These are phyloP conservation scores for Keithomyces neogunnii DNA, from an alignment of 2,329 filamentous ascomycete genomes.

Conservation along the genomic window DNA sequence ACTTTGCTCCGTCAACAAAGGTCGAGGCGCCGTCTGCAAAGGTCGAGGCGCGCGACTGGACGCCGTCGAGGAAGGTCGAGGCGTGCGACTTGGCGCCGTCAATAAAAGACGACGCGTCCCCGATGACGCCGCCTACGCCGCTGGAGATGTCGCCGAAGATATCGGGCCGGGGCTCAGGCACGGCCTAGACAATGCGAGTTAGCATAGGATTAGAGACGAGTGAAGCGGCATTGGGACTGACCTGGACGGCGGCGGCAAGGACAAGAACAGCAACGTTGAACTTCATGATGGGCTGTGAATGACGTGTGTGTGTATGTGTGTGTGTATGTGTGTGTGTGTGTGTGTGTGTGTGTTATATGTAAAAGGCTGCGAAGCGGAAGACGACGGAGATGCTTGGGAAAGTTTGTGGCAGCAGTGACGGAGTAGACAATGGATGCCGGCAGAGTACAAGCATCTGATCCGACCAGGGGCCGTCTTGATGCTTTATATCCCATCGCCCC, in stretches of 20 bases:
- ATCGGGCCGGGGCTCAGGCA: slow-evolving; percentile 8
- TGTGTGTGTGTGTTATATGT: neutral
- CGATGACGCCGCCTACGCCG: neutral
- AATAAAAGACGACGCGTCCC: slow-evolving; percentile 2
- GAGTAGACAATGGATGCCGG: too few species aligned
- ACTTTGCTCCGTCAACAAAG: neutral
- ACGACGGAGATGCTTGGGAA: too few species aligned
- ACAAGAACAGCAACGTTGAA: slow-evolving; percentile 23
- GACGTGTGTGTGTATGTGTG: neutral
- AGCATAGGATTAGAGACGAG: neutral
- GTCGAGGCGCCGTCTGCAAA: neutral
- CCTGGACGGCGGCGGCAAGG: slow-evolving; percentile 23
- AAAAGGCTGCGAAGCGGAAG: too few species aligned
- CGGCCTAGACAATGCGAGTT: neutral
- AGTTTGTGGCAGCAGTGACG: too few species aligned
- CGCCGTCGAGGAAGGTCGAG: slow-evolving; percentile 4
- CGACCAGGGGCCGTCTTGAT: too few species aligned
- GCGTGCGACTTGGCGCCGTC: neutral
- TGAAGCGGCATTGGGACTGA: slow-evolving; percentile 7
- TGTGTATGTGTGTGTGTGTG: neutral
- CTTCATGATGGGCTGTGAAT: slow-evolving; percentile 24
- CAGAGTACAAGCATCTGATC: too few species aligned
- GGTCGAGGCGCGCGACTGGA: neutral
- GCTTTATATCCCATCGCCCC: neutral
- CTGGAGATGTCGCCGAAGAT: slow-evolving; percentile 4